phyloP scores from a whole-genome alignment of 208 protist species.

The Strigomonas culicis region DNA sequence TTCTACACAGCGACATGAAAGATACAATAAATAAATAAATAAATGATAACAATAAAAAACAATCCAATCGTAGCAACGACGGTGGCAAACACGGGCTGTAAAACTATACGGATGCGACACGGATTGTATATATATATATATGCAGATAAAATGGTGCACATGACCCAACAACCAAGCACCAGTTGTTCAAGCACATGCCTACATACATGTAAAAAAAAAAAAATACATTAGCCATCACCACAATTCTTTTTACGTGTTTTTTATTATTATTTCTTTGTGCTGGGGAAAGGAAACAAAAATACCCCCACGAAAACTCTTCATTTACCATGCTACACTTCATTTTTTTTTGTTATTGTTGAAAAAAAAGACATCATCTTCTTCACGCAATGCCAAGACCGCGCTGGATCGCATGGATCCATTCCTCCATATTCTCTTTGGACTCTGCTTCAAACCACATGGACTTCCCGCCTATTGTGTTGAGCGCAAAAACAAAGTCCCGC shows the following conservation, averaged over 20 bases:
- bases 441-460: conserved; percentile 82
- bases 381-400: conserved; percentile 63
- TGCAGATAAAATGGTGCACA: neutral
- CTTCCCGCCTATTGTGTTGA: conserved; percentile 80
- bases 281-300: conserved; percentile 1
- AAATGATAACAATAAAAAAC: neutral
- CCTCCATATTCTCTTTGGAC: conserved; percentile 72
- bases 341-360: no score
- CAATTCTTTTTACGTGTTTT: neutral
- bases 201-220: neutral
- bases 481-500: conserved; percentile 72
- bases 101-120: conserved; percentile 11
- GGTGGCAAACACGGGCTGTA: neutral
- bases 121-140: neutral
- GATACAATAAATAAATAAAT: neutral
- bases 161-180: neutral
- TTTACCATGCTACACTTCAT: no score
- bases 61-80: neutral
- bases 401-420: conserved; percentile 79
- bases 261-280: neutral
- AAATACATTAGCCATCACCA: no score
- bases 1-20: no score
- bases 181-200: neutral
- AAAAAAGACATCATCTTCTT: neutral
- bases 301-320: neutral